A percentile compares a stretch with the other conserved stretches of the same genome.
phyloP scores from a whole-genome alignment of 306 rosid genomes.

The Bauhinia variegata region DNA sequence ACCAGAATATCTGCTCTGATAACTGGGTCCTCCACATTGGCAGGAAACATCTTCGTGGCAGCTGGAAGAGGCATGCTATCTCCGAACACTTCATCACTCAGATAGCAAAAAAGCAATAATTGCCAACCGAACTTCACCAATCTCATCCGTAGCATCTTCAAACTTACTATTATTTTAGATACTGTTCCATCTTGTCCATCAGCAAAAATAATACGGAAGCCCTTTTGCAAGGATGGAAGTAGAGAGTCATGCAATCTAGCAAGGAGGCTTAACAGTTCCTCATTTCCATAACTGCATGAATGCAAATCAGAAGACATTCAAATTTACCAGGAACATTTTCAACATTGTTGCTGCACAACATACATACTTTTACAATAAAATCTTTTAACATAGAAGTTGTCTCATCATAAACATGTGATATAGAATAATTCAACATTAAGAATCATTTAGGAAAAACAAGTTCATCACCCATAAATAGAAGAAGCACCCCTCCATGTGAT shows the following conservation, averaged over 20 bases:
- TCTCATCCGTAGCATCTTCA: slow-evolving; percentile 78
- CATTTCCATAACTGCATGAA: slow-evolving; percentile 71
- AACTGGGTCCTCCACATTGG: slow-evolving; percentile 84
- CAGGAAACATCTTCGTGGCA: slow-evolving; percentile 89
- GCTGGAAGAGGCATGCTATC: slow-evolving; percentile 60
- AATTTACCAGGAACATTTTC: not conserved
- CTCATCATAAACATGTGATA: not conserved
- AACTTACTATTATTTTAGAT: slow-evolving; percentile 56
- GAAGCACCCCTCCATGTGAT: not conserved
- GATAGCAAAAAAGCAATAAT: slow-evolving; percentile 73
- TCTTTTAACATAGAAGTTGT: slow-evolving; percentile 11
- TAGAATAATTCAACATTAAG: not conserved
- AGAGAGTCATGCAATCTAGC: slow-evolving; percentile 88
- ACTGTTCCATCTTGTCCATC: slow-evolving; percentile 53
- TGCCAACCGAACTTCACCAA: slow-evolving; percentile 82
- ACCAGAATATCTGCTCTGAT: slow-evolving; percentile 87
- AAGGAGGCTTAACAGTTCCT: slow-evolving; percentile 76
- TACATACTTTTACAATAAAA: slow-evolving; percentile 8
- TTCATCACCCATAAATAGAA: not conserved
- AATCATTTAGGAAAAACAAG: not conserved
- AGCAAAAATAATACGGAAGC: slow-evolving; percentile 45
- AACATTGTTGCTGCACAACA: not conserved
- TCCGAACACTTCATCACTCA: slow-evolving; percentile 70
- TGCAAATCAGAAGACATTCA: slow-evolving; percentile 28
- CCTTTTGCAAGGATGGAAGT: slow-evolving; percentile 66